Percentiles rank a stretch among this genome's conserved stretches.
phyloP scores from a whole-genome alignment of 2,329 filamentous ascomycete genomes.

The Botrytis aclada region DNA sequence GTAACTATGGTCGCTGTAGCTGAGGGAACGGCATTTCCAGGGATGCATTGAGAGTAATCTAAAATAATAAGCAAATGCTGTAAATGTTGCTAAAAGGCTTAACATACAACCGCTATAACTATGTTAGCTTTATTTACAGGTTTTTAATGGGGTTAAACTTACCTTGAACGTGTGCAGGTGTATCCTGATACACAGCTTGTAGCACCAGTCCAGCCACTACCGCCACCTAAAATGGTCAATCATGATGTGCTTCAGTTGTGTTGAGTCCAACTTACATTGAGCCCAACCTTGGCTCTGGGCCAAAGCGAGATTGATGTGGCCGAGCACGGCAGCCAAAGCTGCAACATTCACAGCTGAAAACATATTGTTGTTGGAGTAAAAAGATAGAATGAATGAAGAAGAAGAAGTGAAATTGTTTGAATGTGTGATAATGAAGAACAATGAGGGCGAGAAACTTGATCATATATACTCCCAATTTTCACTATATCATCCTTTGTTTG shows the following conservation, averaged over 20 bases:
- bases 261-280: slow-evolving; percentile 25
- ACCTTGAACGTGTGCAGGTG: slow-evolving; percentile 29
- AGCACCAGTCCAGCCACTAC: slow-evolving; percentile 33
- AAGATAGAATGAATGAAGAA: not conserved
- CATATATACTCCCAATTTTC: not conserved
- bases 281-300: slow-evolving; percentile 25
- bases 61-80: not conserved
- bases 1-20: slow-evolving; percentile 14
- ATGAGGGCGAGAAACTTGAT: not conserved
- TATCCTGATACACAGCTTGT: slow-evolving; percentile 36
- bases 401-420: not conserved
- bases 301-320: slow-evolving; percentile 23
- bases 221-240: slow-evolving; percentile 31
- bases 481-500: not conserved
- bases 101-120: slow-evolving; percentile 7
- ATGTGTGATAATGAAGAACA: not conserved
- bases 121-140: not conserved
- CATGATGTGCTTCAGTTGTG: not conserved
- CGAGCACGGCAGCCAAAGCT: slow-evolving; percentile 25
- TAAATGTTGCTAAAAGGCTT: not conserved
- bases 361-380: slow-evolving; percentile 21
- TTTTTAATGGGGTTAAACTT: not conserved
- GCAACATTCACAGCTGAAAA: slow-evolving; percentile 26
- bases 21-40: slow-evolving; percentile 17
- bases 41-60: slow-evolving; percentile 33